Percentiles rank a stretch among this genome's conserved stretches.
These are phyloP conservation scores for Amesomyces nigricolor DNA, from an alignment of 2,329 filamentous ascomycete species.

Conservation along the genomic window DNA sequence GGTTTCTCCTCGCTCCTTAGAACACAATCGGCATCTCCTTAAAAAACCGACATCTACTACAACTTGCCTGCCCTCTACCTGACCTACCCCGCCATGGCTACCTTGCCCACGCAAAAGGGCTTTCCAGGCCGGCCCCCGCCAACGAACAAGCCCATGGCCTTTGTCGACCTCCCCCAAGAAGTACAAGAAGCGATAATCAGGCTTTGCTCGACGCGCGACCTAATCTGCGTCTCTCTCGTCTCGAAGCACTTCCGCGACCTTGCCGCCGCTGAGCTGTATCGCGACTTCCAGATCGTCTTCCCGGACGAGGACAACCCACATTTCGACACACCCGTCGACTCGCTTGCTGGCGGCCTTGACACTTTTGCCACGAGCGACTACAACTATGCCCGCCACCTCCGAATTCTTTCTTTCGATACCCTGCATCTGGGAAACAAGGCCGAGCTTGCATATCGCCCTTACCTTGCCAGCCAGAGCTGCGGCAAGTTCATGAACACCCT, in stretches of 20 bases:
- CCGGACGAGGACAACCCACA: constrained; percentile 51
- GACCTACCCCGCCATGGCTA: constrained; percentile 31
- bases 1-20: background rate
- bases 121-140: constrained; percentile 3
- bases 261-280: constrained; percentile 54
- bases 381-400: constrained; percentile 55
- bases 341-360: constrained; percentile 52
- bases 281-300: constrained; percentile 55
- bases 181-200: constrained; percentile 45
- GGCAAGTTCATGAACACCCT: constrained; percentile 61
- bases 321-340: constrained; percentile 50
- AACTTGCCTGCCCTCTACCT: background rate
- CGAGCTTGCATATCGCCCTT: constrained; percentile 49
- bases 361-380: constrained; percentile 60
- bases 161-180: constrained; percentile 43
- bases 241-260: constrained; percentile 53
- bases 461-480: constrained; percentile 50
- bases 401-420: constrained; percentile 52
- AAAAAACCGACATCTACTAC: background rate
- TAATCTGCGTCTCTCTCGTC: constrained; percentile 54
- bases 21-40: background rate
- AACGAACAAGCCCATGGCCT: constrained; percentile 15
- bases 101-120: constrained; percentile 19
- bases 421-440: constrained; percentile 46
- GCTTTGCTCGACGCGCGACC: constrained; percentile 46